Base-by-base conservation (phyloP, 345 rosid species). In the Erodium maritimum region DNA sequence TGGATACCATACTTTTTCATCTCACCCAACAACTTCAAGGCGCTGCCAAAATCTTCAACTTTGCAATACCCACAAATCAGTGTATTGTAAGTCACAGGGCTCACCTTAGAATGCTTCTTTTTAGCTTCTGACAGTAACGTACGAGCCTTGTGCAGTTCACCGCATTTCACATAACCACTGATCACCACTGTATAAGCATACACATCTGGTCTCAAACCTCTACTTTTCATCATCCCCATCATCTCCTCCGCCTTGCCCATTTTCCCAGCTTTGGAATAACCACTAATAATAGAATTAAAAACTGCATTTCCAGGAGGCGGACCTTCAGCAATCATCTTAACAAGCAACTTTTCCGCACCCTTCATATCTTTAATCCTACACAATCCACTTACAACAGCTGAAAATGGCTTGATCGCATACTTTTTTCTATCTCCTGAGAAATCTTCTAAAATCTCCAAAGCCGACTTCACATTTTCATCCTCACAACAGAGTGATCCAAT, bases 241-340 rank as follows among this genome's bases (percentile, higher is more conserved):
- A 76, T 70, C 72, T 80, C 82, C 46, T 74, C 67, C 5, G 95
- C 95, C 56, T 74, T 70, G 25, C 64, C 63, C 73, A 86, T 67
- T 61, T 84, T 84, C 60, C 84, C 83, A 22, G 61, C 62, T 71
- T 72, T 91, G 20, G 93, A 81, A 50, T 62, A 86, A 21, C 78
- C 82, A 63, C 63, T 77, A 19, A 81, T 72, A 5, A 88, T 54
- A 59, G 64, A 54, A 73, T 91, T 91, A 22, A 91, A 86, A 62
- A 81, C 83, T 0, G 87, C 88, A 67, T 80, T 86, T 54, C 96
- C 95, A 21, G 96, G 96, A 58, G 81, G 76, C 20, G 96, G 95
- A 11, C 96, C 93, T 21, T 74, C 75, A 17, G 69, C 72, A 48
- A 88, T 73, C 98, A 91, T 86, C 77, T 73, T 83, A 42, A 57